Evolutionary conservation across 2,329 filamentous ascomycete species (phyloP), one percentile per base, ranked within the genome.

Genomic region (Alternaria sp.): DNA sequence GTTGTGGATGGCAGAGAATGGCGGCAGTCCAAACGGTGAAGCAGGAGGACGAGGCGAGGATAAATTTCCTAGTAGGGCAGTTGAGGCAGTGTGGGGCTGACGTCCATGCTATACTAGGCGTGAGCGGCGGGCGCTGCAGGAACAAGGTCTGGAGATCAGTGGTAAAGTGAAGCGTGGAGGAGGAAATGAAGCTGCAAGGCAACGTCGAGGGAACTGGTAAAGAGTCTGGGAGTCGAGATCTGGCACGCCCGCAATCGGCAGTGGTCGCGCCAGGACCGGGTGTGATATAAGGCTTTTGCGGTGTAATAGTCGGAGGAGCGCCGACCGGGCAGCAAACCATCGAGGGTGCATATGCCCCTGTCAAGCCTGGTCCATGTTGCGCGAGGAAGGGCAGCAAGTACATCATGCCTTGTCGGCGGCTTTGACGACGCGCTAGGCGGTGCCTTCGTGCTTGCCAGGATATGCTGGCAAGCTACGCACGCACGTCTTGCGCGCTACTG

Each of bases 221-320:
- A 65, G 58, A 60, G 57, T 56, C 58, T 59, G 54, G 53, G 55
- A 53, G 63, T 63, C 62, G 64, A 63, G 36, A 54, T 61, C 57
- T 57, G 65, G 66, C 57, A 53, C 49, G 68, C 56, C 64, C 64
- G 65, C 68, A 67, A 68, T 62, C 66, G 63, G 52, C 55, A 54
- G 59, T 57, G 57, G 57, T 69, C 60, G 68, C 60, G 72, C 64
- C 66, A 68, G 72, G 68, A 57, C 68, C 65, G 59, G 55, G 66
- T 69, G 66, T 70, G 68, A 73, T 76, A 75, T 74, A 73, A 69
- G 66, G 71, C 67, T 65, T 54, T 54, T 73, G 67, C 74, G 74
- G 73, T 78, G 75, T 70, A 66, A 67, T 69, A 57, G 66, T 65
- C 61, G 59, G 64, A 66, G 65, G 65, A 68, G 73, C 68, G 66